Conservation (phyloP, 805 yeast species). For the Myxozyma geophila region DNA sequence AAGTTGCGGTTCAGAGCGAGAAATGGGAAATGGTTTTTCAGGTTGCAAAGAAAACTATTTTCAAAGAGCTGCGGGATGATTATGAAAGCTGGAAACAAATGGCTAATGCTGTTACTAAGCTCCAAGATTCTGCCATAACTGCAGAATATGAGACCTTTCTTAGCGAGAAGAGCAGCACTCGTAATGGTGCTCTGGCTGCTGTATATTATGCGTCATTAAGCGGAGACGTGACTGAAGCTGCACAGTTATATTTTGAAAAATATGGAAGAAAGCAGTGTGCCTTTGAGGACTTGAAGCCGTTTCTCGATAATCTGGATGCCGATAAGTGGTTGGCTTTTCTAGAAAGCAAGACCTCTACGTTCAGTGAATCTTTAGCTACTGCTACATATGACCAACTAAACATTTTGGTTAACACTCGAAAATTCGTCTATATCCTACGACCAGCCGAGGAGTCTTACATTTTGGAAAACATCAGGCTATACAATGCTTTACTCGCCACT, state of each 20-base stretch:
- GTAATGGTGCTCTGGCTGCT: constrained; percentile 62
- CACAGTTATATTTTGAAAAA: constrained; percentile 50
- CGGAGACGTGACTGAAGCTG: constrained; percentile 18
- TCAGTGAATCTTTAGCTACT: not conserved
- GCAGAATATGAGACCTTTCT: constrained; percentile 47
- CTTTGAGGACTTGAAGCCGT: constrained; percentile 58
- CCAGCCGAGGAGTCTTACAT: constrained; percentile 39
- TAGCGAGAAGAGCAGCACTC: constrained; percentile 46
- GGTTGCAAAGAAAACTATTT: constrained; percentile 51
- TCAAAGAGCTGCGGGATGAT: constrained; percentile 61
- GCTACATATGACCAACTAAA: constrained; percentile 28
- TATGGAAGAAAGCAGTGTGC: constrained; percentile 68
- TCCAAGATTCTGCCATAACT: constrained; percentile 38
- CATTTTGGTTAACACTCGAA: constrained; percentile 51
- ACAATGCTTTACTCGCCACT: constrained; percentile 48
- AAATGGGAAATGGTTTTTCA: constrained; percentile 53
- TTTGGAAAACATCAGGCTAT: constrained; percentile 48
- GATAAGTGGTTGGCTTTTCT: constrained; percentile 38
- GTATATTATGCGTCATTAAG: constrained; percentile 51
- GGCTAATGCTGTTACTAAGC: constrained; percentile 52
- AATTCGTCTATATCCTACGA: constrained; percentile 51
- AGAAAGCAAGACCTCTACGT: constrained; percentile 5
- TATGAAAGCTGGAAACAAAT: constrained; percentile 72
- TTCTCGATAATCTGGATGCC: constrained; percentile 39
- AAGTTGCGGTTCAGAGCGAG: constrained; percentile 50